Base-by-base conservation (phyloP, 139 green algal species). In the Dunaliella primolecta region DNA sequence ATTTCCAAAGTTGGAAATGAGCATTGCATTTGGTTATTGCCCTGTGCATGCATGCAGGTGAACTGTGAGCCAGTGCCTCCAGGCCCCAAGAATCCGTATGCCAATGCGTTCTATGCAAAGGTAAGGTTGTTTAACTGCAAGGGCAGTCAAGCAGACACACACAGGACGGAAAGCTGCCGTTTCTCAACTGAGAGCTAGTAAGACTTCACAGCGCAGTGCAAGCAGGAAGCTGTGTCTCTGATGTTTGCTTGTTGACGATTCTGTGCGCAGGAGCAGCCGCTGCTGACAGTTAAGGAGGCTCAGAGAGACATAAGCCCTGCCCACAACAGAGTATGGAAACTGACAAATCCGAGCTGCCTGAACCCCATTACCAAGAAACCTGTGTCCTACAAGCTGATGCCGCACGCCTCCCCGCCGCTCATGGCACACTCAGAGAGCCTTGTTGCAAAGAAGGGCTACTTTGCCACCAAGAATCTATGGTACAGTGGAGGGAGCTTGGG, bases 31-130 rank as follows among this genome's bases (percentile, higher is more conserved):
- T n/a, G n/a, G n/a, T n/a, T n/a, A n/a, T n/a, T n/a, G n/a, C n/a
- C n/a, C n/a, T n/a, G n/a, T n/a, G n/a, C n/a, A n/a, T n/a, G n/a
- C 81, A 23, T 64, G 46, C 64, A 93, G 84, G 80, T 93, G 87
- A 89, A 98, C 34, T 89, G 90, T 21, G 83, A 90, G 75, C 56
- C 85, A 1, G 86, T 96, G 78, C 90, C 93, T 1, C 33, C 89
- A 37, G 94, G 93, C 1, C 92, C 93, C 0, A 55, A 88, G 31
- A 98, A 98, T 87, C 94, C 94, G 0, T 84, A 93, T 81, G 87
- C 84, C 85, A 93, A 97, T 78, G 95, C 89, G 33, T 98, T 98
- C 82, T 83, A 83, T 2, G 84, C 92, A 57, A 86, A 83, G 1
- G n/a, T n/a, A n/a, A n/a, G n/a, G n/a, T n/a, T n/a, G n/a, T n/a